Conservation (phyloP, 371 early-diverging fungal species). For the Dichotomocladium elegans region DNA sequence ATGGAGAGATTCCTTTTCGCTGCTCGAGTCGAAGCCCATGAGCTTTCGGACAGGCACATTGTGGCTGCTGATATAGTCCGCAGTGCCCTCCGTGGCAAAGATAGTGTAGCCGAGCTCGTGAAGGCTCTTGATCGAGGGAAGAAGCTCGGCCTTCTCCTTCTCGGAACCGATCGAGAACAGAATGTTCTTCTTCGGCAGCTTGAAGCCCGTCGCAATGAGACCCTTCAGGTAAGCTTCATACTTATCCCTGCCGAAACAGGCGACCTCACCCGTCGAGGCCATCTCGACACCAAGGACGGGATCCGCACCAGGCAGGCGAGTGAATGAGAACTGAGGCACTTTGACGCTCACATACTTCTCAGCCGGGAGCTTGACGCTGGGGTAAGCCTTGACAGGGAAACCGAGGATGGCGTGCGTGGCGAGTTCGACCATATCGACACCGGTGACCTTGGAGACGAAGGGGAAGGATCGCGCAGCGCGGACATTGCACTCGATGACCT, state of each 20-base stretch:
- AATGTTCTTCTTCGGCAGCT: conserved; percentile 60
- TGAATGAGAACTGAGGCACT: conserved; percentile 93
- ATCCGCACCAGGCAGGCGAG: conserved; percentile 90
- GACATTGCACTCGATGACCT: conserved; percentile 95
- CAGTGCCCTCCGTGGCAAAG: conserved; percentile 34
- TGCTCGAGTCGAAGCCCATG: conserved; percentile 52
- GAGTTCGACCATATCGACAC: conserved; percentile 83
- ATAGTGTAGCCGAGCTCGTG: conserved; percentile 35
- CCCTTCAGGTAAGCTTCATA: conserved; percentile 83
- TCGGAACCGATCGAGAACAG: conserved; percentile 74
- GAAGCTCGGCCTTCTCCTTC: conserved; percentile 61
- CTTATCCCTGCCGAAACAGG: conserved; percentile 88
- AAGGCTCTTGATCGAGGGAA: conserved; percentile 60
- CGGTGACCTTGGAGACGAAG: conserved; percentile 93
- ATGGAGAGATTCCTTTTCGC: too few relatives aligned
- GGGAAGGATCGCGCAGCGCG: conserved; percentile 95
- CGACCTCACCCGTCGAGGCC: conserved; percentile 96
- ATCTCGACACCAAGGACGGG: conserved; percentile 95
- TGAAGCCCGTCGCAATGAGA: conserved; percentile 81
- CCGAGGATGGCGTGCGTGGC: conserved; percentile 81
- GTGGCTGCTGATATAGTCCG: conserved; percentile 47
- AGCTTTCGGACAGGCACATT: conserved; percentile 40
- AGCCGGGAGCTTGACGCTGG: conserved; percentile 64
- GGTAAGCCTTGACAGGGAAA: conserved; percentile 53
- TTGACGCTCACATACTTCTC: conserved; percentile 81